Percentiles rank a stretch among this genome's conserved stretches.
Conservation (phyloP, 1,139 yeast species). For the Kazachstania sp. region DNA sequence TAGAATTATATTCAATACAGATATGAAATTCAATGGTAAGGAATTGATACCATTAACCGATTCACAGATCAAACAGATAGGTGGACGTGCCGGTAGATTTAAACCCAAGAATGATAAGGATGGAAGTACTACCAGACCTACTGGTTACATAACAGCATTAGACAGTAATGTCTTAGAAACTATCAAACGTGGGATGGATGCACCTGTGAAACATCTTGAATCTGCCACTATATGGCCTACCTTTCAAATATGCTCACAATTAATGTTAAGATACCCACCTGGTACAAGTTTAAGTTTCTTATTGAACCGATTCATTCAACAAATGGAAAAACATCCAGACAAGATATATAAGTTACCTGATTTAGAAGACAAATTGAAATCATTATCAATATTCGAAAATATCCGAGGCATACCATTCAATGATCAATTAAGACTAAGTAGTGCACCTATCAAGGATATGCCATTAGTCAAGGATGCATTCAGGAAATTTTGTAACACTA, state of each 20-base stretch:
- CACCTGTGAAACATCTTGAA: slow-evolving; percentile 40
- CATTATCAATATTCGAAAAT: slow-evolving; percentile 39
- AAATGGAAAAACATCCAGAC: slow-evolving; percentile 30
- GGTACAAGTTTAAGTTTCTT: slow-evolving; percentile 40
- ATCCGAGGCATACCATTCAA: slow-evolving; percentile 33
- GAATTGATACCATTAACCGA: slow-evolving; percentile 41
- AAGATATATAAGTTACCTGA: slow-evolving; percentile 23
- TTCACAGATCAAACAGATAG: slow-evolving; percentile 81
- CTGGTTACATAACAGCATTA: slow-evolving; percentile 57
- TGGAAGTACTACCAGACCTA: slow-evolving; percentile 22
- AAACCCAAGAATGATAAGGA: slow-evolving; percentile 25
- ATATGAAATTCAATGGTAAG: slow-evolving; percentile 64
- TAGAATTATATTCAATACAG: slow-evolving; percentile 64
- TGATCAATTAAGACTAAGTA: slow-evolving; percentile 52
- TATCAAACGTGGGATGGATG: slow-evolving; percentile 39
- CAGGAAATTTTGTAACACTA: slow-evolving; percentile 26
- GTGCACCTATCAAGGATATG: slow-evolving; percentile 45
- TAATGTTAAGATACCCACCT: slow-evolving; percentile 40
- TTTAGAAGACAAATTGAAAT: slow-evolving; percentile 38
- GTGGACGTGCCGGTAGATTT: slow-evolving; percentile 92
- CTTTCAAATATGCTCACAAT: slow-evolving; percentile 41
- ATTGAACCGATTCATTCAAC: slow-evolving; percentile 42
- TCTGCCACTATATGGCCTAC: slow-evolving; percentile 69
- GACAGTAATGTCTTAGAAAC: slow-evolving; percentile 36
- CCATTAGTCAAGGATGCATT: slow-evolving; percentile 28